Evolutionary conservation across 768 basidiomycete species (phyloP), one percentile per base, ranked within the genome.

Genomic region (Tricholoma furcatifolium): DNA sequence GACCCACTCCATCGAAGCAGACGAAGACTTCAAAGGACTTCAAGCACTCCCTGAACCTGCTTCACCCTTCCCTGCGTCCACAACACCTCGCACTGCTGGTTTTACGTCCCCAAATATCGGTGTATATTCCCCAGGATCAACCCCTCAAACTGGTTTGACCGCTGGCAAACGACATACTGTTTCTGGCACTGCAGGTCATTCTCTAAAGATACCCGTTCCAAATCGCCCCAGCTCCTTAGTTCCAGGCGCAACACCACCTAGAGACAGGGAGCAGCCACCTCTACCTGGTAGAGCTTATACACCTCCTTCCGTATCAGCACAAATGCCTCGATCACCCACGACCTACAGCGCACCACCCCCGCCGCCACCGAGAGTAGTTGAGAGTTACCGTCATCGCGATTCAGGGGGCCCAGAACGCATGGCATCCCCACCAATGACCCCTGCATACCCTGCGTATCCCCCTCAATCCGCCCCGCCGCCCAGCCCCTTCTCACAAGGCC

Each of bases 401-500:
- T 23, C 45, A 24, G 43, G 38, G 2, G 58, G 49, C 23, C 52
- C 43, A 32, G 60, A 58, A 36, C 56, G 56, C n/a, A 39, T 41
- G 3, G 27, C 32, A 39, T 65, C 68, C 1, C 82, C 87, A 0
- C 74, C 75, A 40, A 55, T 55, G 54, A 91, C 86, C 4, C 88
- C 89, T 1, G 84, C 88, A 3, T 88, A 88, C 60, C 88, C 89
- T 12, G 77, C 86, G 2, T 91, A 82, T 62, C 77, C 85, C 0
- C 67, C 74, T 30, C 60, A 70, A 34, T 73, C 73, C 6, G 70
- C 79, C 17, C 55, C 74, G 1, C 72, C 81, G 8, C 78, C 78
- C 0, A 78, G 76, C 8, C 84, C 86, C 2, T 71, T 78, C 54
- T 77, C 79, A 30, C 80, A 84, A 61, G 74, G 77, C 5, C 81